These are phyloP conservation scores for Nakazawaea ambrosiae DNA, from an alignment of 805 yeast species.

Conservation along the genomic window DNA sequence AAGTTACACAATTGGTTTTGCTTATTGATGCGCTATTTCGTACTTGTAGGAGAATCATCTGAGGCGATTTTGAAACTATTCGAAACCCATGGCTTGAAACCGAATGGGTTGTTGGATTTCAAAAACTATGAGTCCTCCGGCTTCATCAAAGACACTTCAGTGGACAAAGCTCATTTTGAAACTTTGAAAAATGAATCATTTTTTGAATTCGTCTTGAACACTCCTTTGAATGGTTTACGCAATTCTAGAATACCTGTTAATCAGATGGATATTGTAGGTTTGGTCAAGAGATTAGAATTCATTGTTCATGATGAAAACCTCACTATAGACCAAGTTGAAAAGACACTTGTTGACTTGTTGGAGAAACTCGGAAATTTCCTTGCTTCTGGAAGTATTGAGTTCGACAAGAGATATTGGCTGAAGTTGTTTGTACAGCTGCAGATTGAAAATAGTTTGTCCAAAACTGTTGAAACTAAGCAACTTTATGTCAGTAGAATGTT, in stretches of 20 bases:
- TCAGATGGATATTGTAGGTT: constrained; percentile 41
- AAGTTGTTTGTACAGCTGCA: constrained; percentile 14
- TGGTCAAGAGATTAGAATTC: constrained; percentile 31
- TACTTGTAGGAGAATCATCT: constrained; percentile 54
- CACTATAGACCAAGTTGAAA: constrained; percentile 17
- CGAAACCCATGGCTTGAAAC: constrained; percentile 8
- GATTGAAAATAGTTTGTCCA: constrained; percentile 15
- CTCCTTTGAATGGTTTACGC: constrained; percentile 23
- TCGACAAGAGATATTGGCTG: constrained; percentile 22
- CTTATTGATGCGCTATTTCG: constrained; percentile 37
- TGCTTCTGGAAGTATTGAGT: constrained; percentile 1
- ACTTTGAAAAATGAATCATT: constrained; percentile 20
- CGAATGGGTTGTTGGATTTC: constrained; percentile 2
- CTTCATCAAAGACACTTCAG: constrained; percentile 6
- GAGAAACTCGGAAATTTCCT: constrained; percentile 39
- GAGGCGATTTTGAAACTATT: constrained; percentile 14
- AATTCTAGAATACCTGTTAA: constrained; percentile 32
- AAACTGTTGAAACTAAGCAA: too few relatives aligned
- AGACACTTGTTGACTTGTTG: constrained; percentile 28
- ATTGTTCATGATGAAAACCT: constrained; percentile 21
- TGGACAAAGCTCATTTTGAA: background rate
- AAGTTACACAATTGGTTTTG: constrained; percentile 50
- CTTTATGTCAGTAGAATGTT: constrained; percentile 24
- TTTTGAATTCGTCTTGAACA: constrained; percentile 27
- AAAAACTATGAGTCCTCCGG: constrained; percentile 3